These are phyloP conservation scores for Calonectria pseudoturangicola DNA, from an alignment of 2,329 filamentous ascomycete genomes.

Conservation along the genomic window DNA sequence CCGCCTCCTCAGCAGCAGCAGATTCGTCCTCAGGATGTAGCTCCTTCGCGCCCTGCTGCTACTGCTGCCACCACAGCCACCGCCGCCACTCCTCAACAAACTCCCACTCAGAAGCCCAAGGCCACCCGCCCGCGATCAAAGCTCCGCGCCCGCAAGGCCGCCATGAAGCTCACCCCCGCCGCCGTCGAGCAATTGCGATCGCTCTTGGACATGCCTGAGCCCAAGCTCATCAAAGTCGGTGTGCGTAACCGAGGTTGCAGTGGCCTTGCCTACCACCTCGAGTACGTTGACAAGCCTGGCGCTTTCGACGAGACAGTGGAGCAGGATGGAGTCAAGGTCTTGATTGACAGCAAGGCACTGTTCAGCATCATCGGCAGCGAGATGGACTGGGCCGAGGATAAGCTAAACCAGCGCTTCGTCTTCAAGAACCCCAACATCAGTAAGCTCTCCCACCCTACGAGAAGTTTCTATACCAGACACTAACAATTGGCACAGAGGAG, in stretches of 20 bases:
- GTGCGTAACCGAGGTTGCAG: conserved; percentile 97
- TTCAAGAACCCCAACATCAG: conserved; percentile 99
- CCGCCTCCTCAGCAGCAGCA: conserved; percentile 59
- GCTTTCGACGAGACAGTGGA: conserved; percentile 94
- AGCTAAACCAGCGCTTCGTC: conserved; percentile 92
- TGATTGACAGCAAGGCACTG: conserved; percentile 97
- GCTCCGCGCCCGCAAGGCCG: conserved; percentile 85
- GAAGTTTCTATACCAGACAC: conserved; percentile 30
- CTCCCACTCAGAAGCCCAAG: conserved; percentile 80
- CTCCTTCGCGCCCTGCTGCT: conserved; percentile 44
- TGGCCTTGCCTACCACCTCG: conserved; percentile 92
- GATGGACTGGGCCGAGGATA: conserved; percentile 99
- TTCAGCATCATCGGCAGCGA: conserved; percentile 99
- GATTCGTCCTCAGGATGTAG: conserved; percentile 42
- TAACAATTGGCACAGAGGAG: conserved; percentile 80
- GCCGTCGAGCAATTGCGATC: conserved; percentile 87
- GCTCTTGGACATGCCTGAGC: conserved; percentile 88
- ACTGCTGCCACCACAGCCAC: conserved; percentile 57
- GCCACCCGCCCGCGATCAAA: conserved; percentile 62
- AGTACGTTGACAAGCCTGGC: conserved; percentile 94
- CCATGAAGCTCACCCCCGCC: conserved; percentile 87
- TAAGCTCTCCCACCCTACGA: conserved; percentile 71
- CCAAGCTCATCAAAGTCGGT: conserved; percentile 94
- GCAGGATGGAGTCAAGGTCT: conserved; percentile 95
- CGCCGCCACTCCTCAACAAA: conserved; percentile 61